phyloP scores from a whole-genome alignment of 2,329 filamentous ascomycete species.

The Pseudogymnoascus sp. region DNA sequence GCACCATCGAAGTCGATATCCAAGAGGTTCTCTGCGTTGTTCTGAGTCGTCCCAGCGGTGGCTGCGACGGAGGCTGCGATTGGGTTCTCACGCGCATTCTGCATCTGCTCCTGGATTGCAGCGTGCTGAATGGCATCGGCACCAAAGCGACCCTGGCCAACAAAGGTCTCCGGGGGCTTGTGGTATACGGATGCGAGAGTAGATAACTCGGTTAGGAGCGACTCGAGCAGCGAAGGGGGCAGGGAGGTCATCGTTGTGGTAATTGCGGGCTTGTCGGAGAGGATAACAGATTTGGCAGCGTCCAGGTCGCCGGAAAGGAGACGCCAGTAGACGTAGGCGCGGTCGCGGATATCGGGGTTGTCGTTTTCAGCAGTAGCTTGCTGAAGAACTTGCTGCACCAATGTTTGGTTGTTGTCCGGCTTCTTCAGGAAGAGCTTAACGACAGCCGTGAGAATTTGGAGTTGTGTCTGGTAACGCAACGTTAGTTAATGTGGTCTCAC shows the following conservation, averaged over 20 bases:
- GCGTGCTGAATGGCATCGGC: constrained; percentile 91
- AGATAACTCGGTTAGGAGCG: constrained; percentile 84
- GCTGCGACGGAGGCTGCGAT: constrained; percentile 78
- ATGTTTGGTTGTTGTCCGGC: constrained; percentile 78
- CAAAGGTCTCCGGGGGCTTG: constrained; percentile 96
- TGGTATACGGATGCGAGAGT: constrained; percentile 97
- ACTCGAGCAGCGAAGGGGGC: constrained; percentile 74
- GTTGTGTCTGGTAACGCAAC: constrained; percentile 62
- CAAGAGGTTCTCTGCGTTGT: constrained; percentile 86
- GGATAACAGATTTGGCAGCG: constrained; percentile 84
- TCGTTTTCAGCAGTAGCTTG: constrained; percentile 90
- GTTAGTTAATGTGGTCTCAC: constrained; percentile 7
- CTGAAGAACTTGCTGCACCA: constrained; percentile 93
- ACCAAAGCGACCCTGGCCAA: constrained; percentile 88
- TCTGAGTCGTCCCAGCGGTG: constrained; percentile 54
- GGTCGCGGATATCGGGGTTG: constrained; percentile 93
- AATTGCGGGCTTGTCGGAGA: constrained; percentile 92
- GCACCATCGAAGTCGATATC: constrained; percentile 95
- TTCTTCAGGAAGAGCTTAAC: constrained; percentile 98
- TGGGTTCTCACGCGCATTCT: constrained; percentile 89
- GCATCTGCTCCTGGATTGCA: constrained; percentile 90
- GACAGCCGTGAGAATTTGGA: constrained; percentile 93
- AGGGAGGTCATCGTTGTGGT: constrained; percentile 88
- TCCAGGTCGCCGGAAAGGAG: constrained; percentile 86
- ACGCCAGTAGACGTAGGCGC: constrained; percentile 98